Conservation (phyloP, 176 grass and related monocot genomes). For the Melocanna baccifera region DNA sequence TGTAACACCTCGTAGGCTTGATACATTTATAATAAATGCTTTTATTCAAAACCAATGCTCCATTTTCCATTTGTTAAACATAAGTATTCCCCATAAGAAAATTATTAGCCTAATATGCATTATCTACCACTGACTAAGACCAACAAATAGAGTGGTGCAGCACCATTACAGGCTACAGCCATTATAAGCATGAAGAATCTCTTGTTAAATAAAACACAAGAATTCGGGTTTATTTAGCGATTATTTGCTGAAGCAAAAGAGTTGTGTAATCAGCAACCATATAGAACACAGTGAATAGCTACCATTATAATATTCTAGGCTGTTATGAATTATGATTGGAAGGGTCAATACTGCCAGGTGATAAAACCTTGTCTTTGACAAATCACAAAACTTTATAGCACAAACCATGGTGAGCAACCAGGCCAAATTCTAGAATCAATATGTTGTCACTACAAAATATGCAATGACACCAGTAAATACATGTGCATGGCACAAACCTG, state of each 20-base stretch:
- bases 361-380: constrained; percentile 24
- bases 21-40: neutral
- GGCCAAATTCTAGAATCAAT: constrained; percentile 12
- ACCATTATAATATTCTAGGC: constrained; percentile 3
- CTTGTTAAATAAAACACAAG: neutral
- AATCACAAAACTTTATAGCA: neutral
- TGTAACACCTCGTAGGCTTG: neutral
- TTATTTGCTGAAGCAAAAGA: constrained; percentile 6
- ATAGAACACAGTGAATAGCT: neutral
- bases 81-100: neutral
- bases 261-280: neutral
- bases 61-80: neutral
- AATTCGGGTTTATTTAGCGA: neutral
- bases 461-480: constrained; percentile 12
- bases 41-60: neutral
- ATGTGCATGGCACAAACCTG: constrained; percentile 51
- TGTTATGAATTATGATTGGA: constrained; percentile 7
- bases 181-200: neutral
- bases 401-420: neutral
- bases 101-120: neutral
- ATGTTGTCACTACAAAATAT: constrained; percentile 10
- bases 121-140: neutral
- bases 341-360: constrained; percentile 25
- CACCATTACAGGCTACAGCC: constrained; percentile 1
- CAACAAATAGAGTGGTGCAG: neutral